Evolutionary conservation across 257 asterid species (phyloP).

Genomic region (Nicotiana noctiflora): DNA sequence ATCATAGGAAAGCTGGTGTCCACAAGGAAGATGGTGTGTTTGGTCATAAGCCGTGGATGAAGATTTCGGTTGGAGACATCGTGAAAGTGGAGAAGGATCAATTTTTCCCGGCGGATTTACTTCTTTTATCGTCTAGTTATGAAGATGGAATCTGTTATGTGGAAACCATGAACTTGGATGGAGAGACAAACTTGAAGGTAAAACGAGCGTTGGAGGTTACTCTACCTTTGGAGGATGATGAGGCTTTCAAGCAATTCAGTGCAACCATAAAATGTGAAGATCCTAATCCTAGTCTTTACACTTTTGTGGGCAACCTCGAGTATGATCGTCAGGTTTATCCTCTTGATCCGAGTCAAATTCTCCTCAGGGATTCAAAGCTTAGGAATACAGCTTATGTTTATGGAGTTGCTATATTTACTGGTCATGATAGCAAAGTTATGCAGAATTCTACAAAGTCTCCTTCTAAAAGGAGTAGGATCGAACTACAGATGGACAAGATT

Average conservation of each 20-base stretch:
- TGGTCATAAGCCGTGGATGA: conserved; percentile 71
- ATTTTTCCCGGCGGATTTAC: conserved; percentile 90
- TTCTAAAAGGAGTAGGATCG: conserved; percentile 82
- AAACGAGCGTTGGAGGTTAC: conserved; percentile 73
- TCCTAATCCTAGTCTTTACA: conserved; percentile 82
- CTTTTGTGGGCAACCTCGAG: conserved; percentile 80
- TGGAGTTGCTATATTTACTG: conserved; percentile 85
- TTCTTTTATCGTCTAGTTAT: conserved; percentile 75
- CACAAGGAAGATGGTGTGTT: conserved; percentile 66
- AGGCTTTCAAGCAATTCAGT: conserved; percentile 58
- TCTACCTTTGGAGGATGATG: conserved; percentile 50
- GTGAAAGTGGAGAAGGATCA: conserved; percentile 85
- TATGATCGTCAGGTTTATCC: conserved; percentile 55
- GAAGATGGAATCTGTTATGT: conserved; percentile 96
- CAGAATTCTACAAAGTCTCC: conserved; percentile 88
- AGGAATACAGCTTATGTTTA: conserved; percentile 73
- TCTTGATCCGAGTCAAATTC: conserved; percentile 86
- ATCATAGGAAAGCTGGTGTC: conserved; percentile 55
- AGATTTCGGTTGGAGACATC: conserved; percentile 78
- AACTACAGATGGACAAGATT: conserved; percentile 84
- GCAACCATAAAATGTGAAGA: conserved; percentile 80
- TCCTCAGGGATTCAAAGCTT: conserved; percentile 90
- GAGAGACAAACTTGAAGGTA: conserved; percentile 93
- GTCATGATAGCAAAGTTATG: conserved; percentile 93
- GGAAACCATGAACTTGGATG: conserved; percentile 94